Evolutionary conservation across 2,329 filamentous ascomycete genomes (phyloP), one percentile per base, ranked within the genome.

Genomic region (Myriosclerotinia curreyana): DNA sequence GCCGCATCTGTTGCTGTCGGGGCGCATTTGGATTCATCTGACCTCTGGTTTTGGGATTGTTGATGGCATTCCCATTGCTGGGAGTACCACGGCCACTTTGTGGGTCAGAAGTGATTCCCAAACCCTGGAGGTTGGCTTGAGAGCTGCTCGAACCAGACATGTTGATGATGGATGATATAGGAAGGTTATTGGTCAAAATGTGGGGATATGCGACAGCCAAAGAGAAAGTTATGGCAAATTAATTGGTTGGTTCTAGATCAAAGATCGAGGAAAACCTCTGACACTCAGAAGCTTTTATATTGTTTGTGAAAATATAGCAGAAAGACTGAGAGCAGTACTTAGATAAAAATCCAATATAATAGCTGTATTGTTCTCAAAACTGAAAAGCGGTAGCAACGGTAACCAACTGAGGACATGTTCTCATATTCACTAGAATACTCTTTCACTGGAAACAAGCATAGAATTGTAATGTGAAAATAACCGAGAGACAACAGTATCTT

Each of bases 101-200:
- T 36, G 31, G 14, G 8, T 58, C 25, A 5, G 42, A 25, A 48
- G 55, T 36, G 22, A 59, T 48, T 48, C 55, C 55, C 42, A 59
- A 48, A 8, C 55, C 55, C 17, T 59, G 55, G 25, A 25, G n/a
- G 8, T 25, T 40, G 12, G n/a, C n/a, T 17, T n/a, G n/a, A 11
- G 34, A 11, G n/a, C n/a, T 40, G 3, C n/a, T n/a, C 25, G 55
- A 25, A 20, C 42, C 55, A 25, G 55, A 38, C 55, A 59, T 59
- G 5, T 25, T 25, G 8, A 22, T n/a, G 12, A 48, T 48, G n/a
- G 8, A 25, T 58, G 42, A 8, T 36, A 6, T 34, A 34, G 31
- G 22, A 25, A 17, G 28, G 8, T 36, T 48, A 17, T 20, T 2
- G 1, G 14, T 36, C 7, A 48, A 11, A 36, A 7, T 25, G 8